phyloP scores from a whole-genome alignment of 2,329 filamentous ascomycete species.

The Cladobotryum mycophilum region DNA sequence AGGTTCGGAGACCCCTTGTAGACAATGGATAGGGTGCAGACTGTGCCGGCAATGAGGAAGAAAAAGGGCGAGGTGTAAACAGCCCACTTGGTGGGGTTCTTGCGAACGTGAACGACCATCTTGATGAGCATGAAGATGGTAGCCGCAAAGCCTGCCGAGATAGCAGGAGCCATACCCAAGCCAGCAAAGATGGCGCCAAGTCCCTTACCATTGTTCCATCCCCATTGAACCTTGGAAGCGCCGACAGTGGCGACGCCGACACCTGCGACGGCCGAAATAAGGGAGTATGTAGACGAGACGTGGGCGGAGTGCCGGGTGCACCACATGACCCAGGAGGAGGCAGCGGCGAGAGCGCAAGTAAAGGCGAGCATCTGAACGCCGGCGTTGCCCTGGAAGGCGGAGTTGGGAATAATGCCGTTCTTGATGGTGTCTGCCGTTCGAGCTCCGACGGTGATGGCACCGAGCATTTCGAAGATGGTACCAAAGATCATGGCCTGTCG shows the following conservation, averaged over 20 bases:
- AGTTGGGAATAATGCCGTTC: conserved; percentile 61
- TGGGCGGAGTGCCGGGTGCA: conserved; percentile 66
- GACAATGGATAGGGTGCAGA: conserved; percentile 71
- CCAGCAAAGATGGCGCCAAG: conserved; percentile 67
- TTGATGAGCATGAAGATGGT: conserved; percentile 64
- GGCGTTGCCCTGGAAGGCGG: conserved; percentile 52
- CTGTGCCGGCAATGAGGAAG: conserved; percentile 68
- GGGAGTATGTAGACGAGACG: conserved; percentile 64
- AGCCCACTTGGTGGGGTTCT: conserved; percentile 65
- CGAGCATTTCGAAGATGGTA: conserved; percentile 59
- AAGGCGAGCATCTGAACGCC: conserved; percentile 63
- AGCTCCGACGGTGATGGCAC: conserved; percentile 59
- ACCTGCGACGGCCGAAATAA: conserved; percentile 60
- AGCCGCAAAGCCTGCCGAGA: conserved; percentile 58
- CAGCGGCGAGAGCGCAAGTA: conserved; percentile 55
- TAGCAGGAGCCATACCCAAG: conserved; percentile 63
- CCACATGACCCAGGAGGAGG: conserved; percentile 71
- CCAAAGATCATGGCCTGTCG: conserved; percentile 60
- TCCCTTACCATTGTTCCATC: conserved; percentile 62
- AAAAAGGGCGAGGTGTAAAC: conserved; percentile 68
- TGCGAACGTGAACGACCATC: conserved; percentile 61
- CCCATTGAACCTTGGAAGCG: conserved; percentile 57
- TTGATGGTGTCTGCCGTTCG: conserved; percentile 70
- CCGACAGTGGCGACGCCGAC: conserved; percentile 61
- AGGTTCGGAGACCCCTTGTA: conserved; percentile 74